Base-by-base conservation (phyloP, 78 protist genomes). In the Tieghemostelium lacteum region DNA sequence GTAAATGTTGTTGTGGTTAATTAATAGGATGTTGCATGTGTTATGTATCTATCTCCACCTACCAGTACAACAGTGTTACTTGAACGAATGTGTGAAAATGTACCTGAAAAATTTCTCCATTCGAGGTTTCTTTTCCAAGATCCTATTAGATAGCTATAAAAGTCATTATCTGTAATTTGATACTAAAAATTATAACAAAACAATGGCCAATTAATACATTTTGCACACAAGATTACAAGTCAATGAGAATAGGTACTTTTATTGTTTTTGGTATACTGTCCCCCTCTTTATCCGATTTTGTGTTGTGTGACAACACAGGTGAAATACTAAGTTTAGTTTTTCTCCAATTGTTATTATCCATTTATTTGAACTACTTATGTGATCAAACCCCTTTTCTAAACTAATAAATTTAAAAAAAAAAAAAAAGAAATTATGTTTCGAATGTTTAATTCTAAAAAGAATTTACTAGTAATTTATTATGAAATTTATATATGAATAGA, bases 91-190 rank as follows among this genome's bases (percentile, higher is more conserved):
- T 69, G 88, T 24, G 57, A 65, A 49, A 91, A 91, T 55, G 55
- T 14, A 54, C 85, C 87, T 36, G 91, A 89, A 69, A 75, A 91
- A 22, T 91, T 89, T 55, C 73, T 74, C 95, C 95, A 91, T 42
- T 91, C 95, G 0, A 91, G 62, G 29, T 91, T 91, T 57, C 95
- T 62, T 62, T 91, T 91, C 95, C 95, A 91, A 24, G 83, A 60
- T 10, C 95, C 95, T 31, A 52, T 24, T 55, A 91, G 49, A 26
- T 78, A 91, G 7, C 78, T 57, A 52, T 63, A 75, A 14, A 88
- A 64, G 55, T 88, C 94, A 78, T 78, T 78, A 55, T 78, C 88
- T 67, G 64, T 37, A 28, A 80, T 67, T 37, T 65, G 74, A 80
- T 50, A 80, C 88, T 80, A 52, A 12, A 45, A 45, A 10, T 45